Base-by-base conservation (phyloP, 495 filamentous ascomycete species). In the Neurospora tetrasperma region DNA sequence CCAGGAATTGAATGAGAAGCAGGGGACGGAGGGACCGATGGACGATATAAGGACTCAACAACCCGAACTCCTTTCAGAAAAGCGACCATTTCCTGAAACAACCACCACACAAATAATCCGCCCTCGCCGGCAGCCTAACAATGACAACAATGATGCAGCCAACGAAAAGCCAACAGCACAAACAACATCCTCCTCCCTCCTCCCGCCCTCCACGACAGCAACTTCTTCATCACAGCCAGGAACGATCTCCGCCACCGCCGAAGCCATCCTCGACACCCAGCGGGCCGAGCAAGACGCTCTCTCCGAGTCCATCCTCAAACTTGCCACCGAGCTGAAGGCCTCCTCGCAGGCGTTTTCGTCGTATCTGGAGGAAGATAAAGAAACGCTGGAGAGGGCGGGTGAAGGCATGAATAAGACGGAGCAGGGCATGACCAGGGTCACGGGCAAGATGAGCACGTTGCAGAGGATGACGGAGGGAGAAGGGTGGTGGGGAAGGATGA, bases 401-500 rank as follows among this genome's bases (percentile, higher is more conserved):
- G 84, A 90, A 43, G 92, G 92, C 0, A 85, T 99, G 70, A 92
- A 94, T 77, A 88, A 87, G 80, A 96, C 91, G 75, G 86, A 89
- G 46, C 79, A 83, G 8, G 90, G 88, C 3, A 91, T 99, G 85
- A 90, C 93, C 54, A 89, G 88, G 0, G 91, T 94, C 23, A 87
- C 89, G 46, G 84, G 86, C 74, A 82, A 88, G 72, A 96, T 99
- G 90, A 91, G 92, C 0, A 84, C 85, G 78, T 78, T 97, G 76
- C 82, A 87, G 75, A 84, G 86, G 35, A 90, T 95, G 88, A 93
- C 89, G 27, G 94, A 97, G 84, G 94, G 93, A 11, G 89, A 90
- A 78, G 94, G 94, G 1, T 95, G 90, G 91, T 94, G 88, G 91
- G 94, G 92, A 20, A 79, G 94, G 70, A 88, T 97, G 84, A 84